Conservation (phyloP, 768 basidiomycete species). For the Phlegmacium glaucopus region DNA sequence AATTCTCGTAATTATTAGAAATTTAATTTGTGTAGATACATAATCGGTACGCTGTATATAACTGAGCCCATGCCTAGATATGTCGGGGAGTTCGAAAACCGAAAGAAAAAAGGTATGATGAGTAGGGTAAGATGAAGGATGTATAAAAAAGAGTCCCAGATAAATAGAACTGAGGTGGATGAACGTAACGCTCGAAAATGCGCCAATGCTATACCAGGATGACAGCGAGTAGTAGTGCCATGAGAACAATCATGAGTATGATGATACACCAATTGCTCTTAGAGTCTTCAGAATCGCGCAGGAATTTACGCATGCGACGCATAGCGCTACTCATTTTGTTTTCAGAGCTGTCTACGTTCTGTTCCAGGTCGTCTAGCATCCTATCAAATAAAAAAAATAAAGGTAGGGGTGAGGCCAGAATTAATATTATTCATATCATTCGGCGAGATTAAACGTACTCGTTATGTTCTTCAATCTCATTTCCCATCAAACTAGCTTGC, state of each 20-base stretch:
- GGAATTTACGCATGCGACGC: slow-evolving; percentile 71
- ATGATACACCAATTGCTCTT: slow-evolving; percentile 90
- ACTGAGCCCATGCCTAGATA: no score
- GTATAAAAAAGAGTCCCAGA: neutral
- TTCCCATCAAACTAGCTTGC: slow-evolving; percentile 94
- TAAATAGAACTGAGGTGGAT: neutral
- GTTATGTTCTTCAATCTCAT: slow-evolving; percentile 87
- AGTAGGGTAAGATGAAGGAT: neutral
- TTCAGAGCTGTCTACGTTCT: slow-evolving; percentile 68
- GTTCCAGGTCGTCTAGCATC: slow-evolving; percentile 76
- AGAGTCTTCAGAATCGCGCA: slow-evolving; percentile 86
- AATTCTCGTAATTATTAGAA: no score
- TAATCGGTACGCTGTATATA: neutral
- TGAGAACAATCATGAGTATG: slow-evolving; percentile 76
- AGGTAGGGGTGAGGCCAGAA: neutral
- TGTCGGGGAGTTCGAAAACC: no score
- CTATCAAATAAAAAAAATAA: slow-evolving; percentile 35
- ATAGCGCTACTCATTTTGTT: slow-evolving; percentile 62
- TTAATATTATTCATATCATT: neutral
- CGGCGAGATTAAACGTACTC: slow-evolving; percentile 48
- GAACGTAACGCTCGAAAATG: neutral
- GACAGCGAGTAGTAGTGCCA: slow-evolving; percentile 73
- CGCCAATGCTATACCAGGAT: slow-evolving; percentile 57
- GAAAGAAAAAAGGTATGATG: neutral
- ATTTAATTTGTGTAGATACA: no score